Base-by-base conservation (phyloP, 2,329 filamentous ascomycete genomes). In the Metarhizium guizhouense region DNA sequence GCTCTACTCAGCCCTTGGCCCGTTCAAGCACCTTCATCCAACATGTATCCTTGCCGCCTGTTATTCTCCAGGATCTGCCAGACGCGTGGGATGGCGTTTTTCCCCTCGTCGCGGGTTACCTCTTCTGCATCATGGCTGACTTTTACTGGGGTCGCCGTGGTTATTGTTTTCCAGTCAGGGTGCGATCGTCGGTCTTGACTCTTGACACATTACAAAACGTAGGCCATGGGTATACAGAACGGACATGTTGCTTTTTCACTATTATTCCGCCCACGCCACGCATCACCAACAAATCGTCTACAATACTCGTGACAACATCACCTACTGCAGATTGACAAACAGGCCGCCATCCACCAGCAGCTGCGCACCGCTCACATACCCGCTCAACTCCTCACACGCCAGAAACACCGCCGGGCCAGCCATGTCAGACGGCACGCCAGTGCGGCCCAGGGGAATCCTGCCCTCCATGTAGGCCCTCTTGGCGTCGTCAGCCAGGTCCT, bases 321-420 rank as follows among this genome's bases (percentile, higher is more conserved):
- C 51, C 68, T 72, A 93, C 71, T 94, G 90, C 63, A 95, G 74
- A 71, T 95, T 95, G 16, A 95, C 91, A 76, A 94, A 96, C 59
- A 93, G 69, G 0, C 92, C 91, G 11, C 91, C 92, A 71, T 96
- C 91, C 14, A 96, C 91, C 59, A 96, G 70, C 62, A 96, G 66
- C 71, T 94, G 89, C 16, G 90, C 86, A 0, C 90, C 90, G 57
- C 84, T 93, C 57, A 94, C 87, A 72, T 92, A 94, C 29, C 82
- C 81, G 67, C 86, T 93, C 72, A 95, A 71, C 69, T 87, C 81
- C 58, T 88, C 87, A 64, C 86, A 88, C 0, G 87, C 90, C 65
- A 95, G 74, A 70, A 95, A 95, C 34, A 95, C 85, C 5, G 90
- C 90, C 2, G 90, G 90, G 0, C 91, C 90, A 0, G 85, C 88